These are phyloP conservation scores for Vitis hybrid DNA, from an alignment of 177 flowering plant species.

Conservation along the genomic window DNA sequence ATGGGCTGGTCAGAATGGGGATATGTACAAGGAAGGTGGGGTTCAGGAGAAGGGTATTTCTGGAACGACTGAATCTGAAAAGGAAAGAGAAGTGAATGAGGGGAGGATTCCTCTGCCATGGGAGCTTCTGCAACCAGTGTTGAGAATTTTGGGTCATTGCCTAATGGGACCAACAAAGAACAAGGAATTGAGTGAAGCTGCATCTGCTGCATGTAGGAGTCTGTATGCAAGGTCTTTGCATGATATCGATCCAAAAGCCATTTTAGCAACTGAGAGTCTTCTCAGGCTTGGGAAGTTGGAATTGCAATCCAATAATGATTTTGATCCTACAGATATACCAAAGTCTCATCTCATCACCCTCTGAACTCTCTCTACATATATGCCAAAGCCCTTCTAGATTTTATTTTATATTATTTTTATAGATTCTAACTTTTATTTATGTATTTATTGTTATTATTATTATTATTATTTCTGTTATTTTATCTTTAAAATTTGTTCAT, in stretches of 20 bases:
- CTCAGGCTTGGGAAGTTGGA: constrained; percentile 47
- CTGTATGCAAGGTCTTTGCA: constrained; percentile 64
- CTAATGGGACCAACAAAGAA: constrained; percentile 46
- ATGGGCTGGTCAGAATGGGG: constrained; percentile 66
- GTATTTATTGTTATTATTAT: too few relatives aligned
- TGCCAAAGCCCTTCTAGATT: too few relatives aligned
- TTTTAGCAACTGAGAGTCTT: constrained; percentile 68
- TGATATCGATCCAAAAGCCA: constrained; percentile 69
- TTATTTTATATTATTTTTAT: too few relatives aligned
- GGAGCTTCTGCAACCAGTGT: constrained; percentile 75
- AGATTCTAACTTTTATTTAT: too few relatives aligned
- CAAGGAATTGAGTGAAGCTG: constrained; percentile 47
- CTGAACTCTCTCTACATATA: constrained; percentile 4
- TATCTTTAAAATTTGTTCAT: too few relatives aligned
- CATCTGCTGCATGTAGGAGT: constrained; percentile 45
- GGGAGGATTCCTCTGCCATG: constrained; percentile 73
- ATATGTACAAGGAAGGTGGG: constrained; percentile 11
- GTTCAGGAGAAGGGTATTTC: constrained; percentile 13
- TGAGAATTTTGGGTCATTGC: constrained; percentile 87
- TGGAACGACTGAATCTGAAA: background rate
- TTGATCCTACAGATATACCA: constrained; percentile 50
- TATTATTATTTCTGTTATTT: too few relatives aligned
- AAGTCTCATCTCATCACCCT: constrained; percentile 24
- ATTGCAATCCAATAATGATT: constrained; percentile 16
- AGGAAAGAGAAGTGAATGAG: constrained; percentile 2